These are phyloP conservation scores for Trichoderma sp. DNA, from an alignment of 2,329 filamentous ascomycete genomes.

Conservation along the genomic window DNA sequence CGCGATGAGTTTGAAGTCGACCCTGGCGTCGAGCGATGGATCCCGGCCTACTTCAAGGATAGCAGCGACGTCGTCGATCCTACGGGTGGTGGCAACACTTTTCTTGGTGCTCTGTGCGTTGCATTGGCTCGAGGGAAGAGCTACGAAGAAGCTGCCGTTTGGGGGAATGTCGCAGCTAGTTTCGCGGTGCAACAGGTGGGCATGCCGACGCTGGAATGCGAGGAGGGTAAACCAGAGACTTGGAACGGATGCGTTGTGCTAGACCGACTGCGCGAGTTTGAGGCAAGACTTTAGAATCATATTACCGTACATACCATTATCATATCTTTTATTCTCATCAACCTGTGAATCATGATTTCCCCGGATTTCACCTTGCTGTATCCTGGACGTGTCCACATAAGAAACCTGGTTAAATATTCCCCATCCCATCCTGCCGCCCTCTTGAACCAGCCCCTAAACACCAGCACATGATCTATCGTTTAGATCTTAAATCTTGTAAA, in stretches of 20 bases:
- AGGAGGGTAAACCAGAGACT: conserved; percentile 51
- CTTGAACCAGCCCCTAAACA: background rate
- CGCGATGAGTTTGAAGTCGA: conserved; percentile 63
- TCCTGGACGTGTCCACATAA: background rate
- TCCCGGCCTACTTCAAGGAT: conserved; percentile 71
- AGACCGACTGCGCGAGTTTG: conserved; percentile 55
- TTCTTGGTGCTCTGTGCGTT: conserved; percentile 65
- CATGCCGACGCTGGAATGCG: conserved; percentile 61
- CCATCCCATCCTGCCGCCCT: background rate
- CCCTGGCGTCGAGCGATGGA: conserved; percentile 68
- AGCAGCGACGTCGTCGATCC: conserved; percentile 73
- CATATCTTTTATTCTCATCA: background rate
- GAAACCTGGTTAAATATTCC: background rate
- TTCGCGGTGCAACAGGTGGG: conserved; percentile 96
- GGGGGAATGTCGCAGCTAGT: conserved; percentile 81
- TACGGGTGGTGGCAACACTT: conserved; percentile 91
- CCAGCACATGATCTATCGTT: background rate
- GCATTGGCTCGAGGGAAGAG: conserved; percentile 60
- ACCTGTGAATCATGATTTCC: background rate
- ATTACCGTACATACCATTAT: conserved; percentile 11
- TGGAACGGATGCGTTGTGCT: conserved; percentile 63
- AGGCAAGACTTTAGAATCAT: conserved; percentile 39
- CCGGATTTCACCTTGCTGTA: background rate
- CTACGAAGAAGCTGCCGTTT: conserved; percentile 71
- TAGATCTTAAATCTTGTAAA: conserved; percentile 64